Conservation (phyloP, 192 early-diverging fungal species). For the Gaertneriomyces sp. region DNA sequence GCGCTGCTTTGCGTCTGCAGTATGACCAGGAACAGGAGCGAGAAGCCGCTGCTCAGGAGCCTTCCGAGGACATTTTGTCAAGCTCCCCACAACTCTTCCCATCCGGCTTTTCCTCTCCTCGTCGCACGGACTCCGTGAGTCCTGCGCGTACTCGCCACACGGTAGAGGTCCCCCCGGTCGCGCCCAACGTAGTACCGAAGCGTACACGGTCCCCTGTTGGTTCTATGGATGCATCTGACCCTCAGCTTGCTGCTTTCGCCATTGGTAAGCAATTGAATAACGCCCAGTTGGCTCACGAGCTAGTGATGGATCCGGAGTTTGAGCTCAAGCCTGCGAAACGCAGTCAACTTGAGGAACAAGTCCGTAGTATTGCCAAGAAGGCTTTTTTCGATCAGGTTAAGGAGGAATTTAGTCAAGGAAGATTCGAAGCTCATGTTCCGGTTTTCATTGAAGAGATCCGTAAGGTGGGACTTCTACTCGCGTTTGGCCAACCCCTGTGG, state of each 20-base stretch:
- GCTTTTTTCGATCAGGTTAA: slow-evolving; percentile 70
- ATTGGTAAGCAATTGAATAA: slow-evolving; percentile 53
- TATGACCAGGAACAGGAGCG: background rate
- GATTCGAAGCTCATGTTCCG: slow-evolving; percentile 47
- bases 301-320: slow-evolving; percentile 72
- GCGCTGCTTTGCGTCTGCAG: slow-evolving; percentile 2
- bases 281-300: slow-evolving; percentile 71
- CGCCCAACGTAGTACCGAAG: slow-evolving; percentile 1
- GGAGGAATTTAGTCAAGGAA: slow-evolving; percentile 53
- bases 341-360: slow-evolving; percentile 48
- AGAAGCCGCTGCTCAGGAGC: background rate
- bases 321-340: slow-evolving; percentile 46
- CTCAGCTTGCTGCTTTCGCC: slow-evolving; percentile 32
- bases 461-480: slow-evolving; percentile 38
- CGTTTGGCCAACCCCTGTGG: background rate
- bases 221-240: slow-evolving; percentile 28
- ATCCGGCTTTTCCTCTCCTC: slow-evolving; percentile 12
- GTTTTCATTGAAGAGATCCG: slow-evolving; percentile 54
- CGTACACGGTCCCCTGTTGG: background rate
- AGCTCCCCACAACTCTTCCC: slow-evolving; percentile 45
- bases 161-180: background rate
- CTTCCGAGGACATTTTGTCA: slow-evolving; percentile 17
- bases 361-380: slow-evolving; percentile 57
- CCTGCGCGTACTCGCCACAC: background rate
- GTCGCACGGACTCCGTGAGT: slow-evolving; percentile 31